phyloP scores from a whole-genome alignment of 2,329 filamentous ascomycete genomes.

The Ophioceras dolichostomum region DNA sequence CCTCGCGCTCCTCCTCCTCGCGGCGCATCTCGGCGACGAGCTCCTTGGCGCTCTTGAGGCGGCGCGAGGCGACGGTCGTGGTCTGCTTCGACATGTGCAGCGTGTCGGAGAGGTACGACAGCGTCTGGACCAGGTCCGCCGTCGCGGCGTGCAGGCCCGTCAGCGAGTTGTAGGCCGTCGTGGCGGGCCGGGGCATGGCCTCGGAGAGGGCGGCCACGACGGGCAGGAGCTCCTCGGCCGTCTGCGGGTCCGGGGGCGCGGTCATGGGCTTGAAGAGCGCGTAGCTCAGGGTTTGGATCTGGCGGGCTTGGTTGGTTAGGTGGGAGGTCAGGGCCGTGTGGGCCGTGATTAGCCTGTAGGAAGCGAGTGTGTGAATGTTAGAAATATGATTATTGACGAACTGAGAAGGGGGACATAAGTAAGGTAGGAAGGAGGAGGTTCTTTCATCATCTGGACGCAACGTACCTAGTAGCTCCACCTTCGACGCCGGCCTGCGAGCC shows the following conservation, averaged over 20 bases:
- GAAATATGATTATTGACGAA: not conserved
- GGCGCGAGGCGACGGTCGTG: constrained; percentile 66
- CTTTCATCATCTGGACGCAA: too few species aligned
- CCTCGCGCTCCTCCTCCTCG: constrained; percentile 72
- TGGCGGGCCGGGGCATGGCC: constrained; percentile 52
- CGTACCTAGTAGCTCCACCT: constrained; percentile 57
- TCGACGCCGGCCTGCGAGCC: constrained; percentile 62
- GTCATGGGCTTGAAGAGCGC: constrained; percentile 58
- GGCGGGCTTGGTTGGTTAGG: constrained; percentile 61
- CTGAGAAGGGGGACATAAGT: not conserved
- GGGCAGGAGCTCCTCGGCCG: constrained; percentile 57
- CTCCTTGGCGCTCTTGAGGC: constrained; percentile 71
- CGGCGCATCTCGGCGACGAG: constrained; percentile 73
- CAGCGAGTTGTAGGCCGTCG: constrained; percentile 52
- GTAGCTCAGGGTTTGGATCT: constrained; percentile 61
- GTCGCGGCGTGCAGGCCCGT: constrained; percentile 59
- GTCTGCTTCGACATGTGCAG: constrained; percentile 90
- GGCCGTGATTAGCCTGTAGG: constrained; percentile 59
- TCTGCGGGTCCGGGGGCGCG: constrained; percentile 47
- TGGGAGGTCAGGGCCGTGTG: constrained; percentile 66
- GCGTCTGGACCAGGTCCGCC: constrained; percentile 60
- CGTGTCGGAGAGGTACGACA: constrained; percentile 80
- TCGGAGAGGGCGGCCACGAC: constrained; percentile 53
- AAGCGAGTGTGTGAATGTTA: not conserved
- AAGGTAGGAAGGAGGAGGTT: not conserved